A percentile compares a stretch with the other conserved stretches of the same genome.
These are phyloP conservation scores for Daldinia sp. DNA, from an alignment of 2,329 filamentous ascomycete species.

Conservation along the genomic window DNA sequence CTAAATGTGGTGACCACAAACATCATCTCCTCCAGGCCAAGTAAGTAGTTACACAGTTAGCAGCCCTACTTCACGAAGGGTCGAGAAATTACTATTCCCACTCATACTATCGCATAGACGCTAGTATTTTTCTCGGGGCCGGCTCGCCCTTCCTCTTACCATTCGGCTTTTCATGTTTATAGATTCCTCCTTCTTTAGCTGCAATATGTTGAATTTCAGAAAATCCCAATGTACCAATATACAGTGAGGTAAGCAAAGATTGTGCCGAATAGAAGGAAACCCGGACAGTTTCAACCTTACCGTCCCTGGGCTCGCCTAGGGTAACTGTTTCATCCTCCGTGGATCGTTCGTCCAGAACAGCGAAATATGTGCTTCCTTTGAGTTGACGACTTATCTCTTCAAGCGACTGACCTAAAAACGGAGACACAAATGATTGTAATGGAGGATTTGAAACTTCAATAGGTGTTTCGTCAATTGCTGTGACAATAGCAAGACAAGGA, in stretches of 20 bases:
- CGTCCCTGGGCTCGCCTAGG: not conserved
- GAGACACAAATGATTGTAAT: conserved; percentile 2
- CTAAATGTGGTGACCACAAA: too few species aligned
- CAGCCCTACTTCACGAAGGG: not conserved
- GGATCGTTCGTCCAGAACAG: conserved; percentile 12
- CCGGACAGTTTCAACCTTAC: not conserved
- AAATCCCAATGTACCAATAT: conserved; percentile 1
- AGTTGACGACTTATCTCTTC: conserved; percentile 12
- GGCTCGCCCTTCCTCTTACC: not conserved
- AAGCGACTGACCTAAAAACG: conserved; percentile 7
- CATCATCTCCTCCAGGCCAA: too few species aligned
- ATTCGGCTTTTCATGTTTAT: not conserved
- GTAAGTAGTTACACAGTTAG: not conserved
- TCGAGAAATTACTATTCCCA: not conserved
- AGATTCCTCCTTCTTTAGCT: conserved; percentile 3
- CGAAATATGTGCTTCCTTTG: not conserved
- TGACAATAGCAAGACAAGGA: conserved; percentile 7
- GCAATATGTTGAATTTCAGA: conserved; percentile 11
- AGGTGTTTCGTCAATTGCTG: not conserved
- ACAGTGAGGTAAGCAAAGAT: not conserved
- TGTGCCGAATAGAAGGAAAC: conserved; percentile 10
- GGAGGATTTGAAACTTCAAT: not conserved
- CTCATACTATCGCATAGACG: not conserved
- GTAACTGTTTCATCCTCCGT: not conserved
- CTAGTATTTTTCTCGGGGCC: conserved; percentile 8